A percentile compares a stretch with the other conserved stretches of the same genome.
phyloP scores from a whole-genome alignment of 306 rosid species.

The Mucuna pruriens region DNA sequence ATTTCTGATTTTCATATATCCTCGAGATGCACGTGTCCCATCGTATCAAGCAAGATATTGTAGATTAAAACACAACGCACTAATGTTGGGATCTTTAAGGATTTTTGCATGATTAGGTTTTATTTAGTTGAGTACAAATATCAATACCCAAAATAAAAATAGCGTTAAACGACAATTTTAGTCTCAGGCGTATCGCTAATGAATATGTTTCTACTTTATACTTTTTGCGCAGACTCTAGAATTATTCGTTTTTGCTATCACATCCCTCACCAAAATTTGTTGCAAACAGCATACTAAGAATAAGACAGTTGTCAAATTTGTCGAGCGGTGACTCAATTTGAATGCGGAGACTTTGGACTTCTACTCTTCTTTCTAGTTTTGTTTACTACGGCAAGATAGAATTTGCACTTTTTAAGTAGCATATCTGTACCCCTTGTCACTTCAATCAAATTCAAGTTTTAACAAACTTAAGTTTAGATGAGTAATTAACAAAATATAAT shows the following conservation, averaged over 20 bases:
- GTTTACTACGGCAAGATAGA: neutral
- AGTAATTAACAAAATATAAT: neutral
- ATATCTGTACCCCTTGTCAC: neutral
- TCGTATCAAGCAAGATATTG: conserved; percentile 24
- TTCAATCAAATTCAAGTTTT: neutral
- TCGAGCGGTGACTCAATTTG: neutral
- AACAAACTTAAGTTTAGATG: neutral
- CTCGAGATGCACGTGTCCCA: conserved; percentile 1
- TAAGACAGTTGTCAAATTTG: neutral
- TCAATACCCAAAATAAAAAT: neutral
- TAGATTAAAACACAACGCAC: conserved; percentile 25
- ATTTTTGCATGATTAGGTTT: neutral
- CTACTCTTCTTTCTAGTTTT: neutral
- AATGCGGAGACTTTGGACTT: neutral
- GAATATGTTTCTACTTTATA: neutral
- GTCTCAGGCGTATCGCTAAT: neutral
- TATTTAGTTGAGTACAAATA: neutral
- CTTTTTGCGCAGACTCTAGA: neutral
- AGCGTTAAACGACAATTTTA: neutral
- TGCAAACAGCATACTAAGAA: neutral
- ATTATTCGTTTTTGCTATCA: neutral
- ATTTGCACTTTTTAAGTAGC: neutral
- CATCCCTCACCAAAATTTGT: neutral
- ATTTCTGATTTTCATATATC: neutral
- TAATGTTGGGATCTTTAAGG: neutral